Base-by-base conservation (phyloP, 164 flowering plant species). In the Tetracentron sinense region DNA sequence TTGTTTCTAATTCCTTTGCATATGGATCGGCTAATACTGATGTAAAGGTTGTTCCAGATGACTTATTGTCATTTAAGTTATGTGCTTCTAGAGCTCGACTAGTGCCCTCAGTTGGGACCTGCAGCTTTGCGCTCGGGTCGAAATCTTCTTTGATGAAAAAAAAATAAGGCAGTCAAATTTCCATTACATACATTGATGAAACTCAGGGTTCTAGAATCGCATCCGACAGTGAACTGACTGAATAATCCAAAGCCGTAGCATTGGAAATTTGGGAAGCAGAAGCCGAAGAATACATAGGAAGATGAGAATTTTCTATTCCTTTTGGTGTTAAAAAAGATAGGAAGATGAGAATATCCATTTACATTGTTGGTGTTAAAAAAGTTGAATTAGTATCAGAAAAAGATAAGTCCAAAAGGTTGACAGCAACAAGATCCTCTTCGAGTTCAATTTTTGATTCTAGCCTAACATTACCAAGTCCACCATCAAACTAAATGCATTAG, bases 1-100 rank as follows among this genome's bases (percentile, higher is more conserved):
- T 72, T 42, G 35, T 63, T 48, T 65, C 69, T 52, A 69, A 69
- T 62, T 74, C 82, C 63, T 76, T 65, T 61, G 58, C 74, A 64
- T 66, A 62, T 49, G 61, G 62, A 79, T 72, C 30, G 30, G 61
- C 70, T 63, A 74, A 49, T 31, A 48, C 52, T 44, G 83, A 60
- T 54, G 69, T 57, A 55, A 78, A 60, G 21, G 59, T 65, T 71
- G 72, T 27, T 67, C 52, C 77, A 56, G 72, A 72, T 42, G 76
- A 46, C 30, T 42, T 71, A 69, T 31, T 74, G 65, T 68, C 81
- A 66, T 60, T 51, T 58, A 75, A 19, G 55, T 69, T 61, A 61
- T 57, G 54, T 50, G 28, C 61, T 65, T 74, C 83, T 60, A 66
- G n/a, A 49, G 71, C 20, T 62, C 72, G 60, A 44, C 12, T 60